Evolutionary conservation across 2,329 filamentous ascomycete genomes (phyloP), one percentile per base, ranked within the genome.

Genomic region (Macroventuria anomochaeta): DNA sequence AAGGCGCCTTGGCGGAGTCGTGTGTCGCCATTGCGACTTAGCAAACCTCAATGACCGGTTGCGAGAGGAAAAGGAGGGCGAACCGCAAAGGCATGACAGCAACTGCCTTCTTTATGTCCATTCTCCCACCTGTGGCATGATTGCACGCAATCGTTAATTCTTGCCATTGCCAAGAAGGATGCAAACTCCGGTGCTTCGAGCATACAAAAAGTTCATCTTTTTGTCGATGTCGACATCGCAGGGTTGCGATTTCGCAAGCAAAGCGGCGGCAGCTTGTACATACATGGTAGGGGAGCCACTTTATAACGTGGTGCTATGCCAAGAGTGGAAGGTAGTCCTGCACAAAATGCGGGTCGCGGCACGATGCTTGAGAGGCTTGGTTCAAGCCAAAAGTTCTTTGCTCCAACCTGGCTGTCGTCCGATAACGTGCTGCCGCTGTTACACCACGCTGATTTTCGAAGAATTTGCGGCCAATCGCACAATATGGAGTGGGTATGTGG

Each of bases 201-300:
- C 46, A 42, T 25, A 51, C 41, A 36, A 44, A 52, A 51, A 25
- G 20, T 40, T 33, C 32, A 48, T 38, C 32, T 46, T 46, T 39
- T 40, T 42, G 29, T 47, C 39, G 26, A 56, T 58, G 56, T 58
- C 56, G 56, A 56, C 56, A 56, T 58, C 21, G 43, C 56, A 55
- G 41, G 56, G 56, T 40, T 46, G 43, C 38, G 37, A 55, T 56
- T 47, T 49, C 51, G 51, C 51, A 49, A 54, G 44, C 23, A 54
- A 34, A 44, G 29, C 23, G 28, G 40, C 44, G 51, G 40, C 21
- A 49, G 46, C 51, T 54, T 44, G 40, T 39, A 44, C 46, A 38
- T 36, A 31, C 28, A 29, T n/a, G 33, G 43, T 42, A 56, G 18
- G 21, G 26, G 48, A 26, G 36, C 43, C 48, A 53, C 53, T 44